phyloP scores from a whole-genome alignment of 2,329 filamentous ascomycete species.

The Curvularia spicifera region DNA sequence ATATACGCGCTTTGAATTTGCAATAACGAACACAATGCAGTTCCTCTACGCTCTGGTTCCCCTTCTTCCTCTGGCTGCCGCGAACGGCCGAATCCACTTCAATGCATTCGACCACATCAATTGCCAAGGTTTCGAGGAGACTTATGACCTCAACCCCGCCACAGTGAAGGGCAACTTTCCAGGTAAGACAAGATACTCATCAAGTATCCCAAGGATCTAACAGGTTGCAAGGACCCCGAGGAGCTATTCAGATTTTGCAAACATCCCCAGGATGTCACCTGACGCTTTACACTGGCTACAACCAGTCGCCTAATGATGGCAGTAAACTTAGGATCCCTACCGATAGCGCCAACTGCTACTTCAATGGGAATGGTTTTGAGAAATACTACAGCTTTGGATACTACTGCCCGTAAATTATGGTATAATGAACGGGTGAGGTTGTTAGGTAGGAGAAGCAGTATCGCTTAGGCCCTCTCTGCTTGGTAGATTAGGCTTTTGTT shows the following conservation, averaged over 20 bases:
- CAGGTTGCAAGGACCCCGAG: conserved; percentile 8
- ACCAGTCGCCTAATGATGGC: conserved; percentile 9
- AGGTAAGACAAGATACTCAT: background rate
- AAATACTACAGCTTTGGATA: conserved; percentile 6
- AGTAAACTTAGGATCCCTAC: background rate
- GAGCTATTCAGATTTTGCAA: conserved; percentile 6
- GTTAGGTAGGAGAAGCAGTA: background rate
- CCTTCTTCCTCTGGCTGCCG: conserved; percentile 5
- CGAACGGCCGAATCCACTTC: conserved; percentile 8
- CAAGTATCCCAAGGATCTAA: background rate
- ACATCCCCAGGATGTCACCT: conserved; percentile 11
- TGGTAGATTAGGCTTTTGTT: no score
- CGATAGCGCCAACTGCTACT: background rate
- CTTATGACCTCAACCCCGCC: conserved; percentile 10
- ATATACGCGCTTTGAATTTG: background rate
- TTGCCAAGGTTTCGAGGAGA: conserved; percentile 12
- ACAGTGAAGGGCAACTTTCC: conserved; percentile 12
- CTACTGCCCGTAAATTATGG: conserved; percentile 1
- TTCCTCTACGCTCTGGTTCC: conserved; percentile 4
- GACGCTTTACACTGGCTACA: conserved; percentile 13
- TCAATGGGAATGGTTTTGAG: background rate
- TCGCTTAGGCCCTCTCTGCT: background rate
- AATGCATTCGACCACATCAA: conserved; percentile 11
- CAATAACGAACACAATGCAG: background rate
- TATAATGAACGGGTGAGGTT: background rate